Percentiles rank a stretch among this genome's conserved stretches.
Conservation (phyloP, 371 early-diverging fungal genomes). For the Rhizopus sp. region DNA sequence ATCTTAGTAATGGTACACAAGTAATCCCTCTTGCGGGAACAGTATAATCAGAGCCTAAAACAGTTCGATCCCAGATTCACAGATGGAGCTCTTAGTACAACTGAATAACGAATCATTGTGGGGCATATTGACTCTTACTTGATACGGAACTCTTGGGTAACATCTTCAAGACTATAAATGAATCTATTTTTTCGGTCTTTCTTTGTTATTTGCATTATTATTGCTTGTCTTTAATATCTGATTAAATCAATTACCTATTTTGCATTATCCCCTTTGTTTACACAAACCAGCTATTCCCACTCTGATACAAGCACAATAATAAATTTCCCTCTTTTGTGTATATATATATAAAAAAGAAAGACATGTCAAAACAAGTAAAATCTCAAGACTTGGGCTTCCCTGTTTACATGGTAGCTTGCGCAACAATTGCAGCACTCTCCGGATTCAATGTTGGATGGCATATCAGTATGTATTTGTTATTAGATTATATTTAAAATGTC, state of each 20-base stretch:
- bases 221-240: neutral
- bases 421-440: conserved; percentile 39
- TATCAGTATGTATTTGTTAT: conserved; percentile 31
- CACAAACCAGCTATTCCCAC: too few species aligned
- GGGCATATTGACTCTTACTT: conserved; percentile 25
- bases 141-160: conserved; percentile 7
- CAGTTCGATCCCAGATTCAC: too few species aligned
- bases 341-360: neutral
- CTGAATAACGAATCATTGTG: conserved; percentile 21
- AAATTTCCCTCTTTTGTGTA: neutral
- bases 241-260: too few species aligned
- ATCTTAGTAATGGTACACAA: too few species aligned
- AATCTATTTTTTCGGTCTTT: conserved; percentile 8
- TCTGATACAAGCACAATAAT: neutral
- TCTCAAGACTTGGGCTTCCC: conserved; percentile 45
- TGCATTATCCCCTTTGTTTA: too few species aligned
- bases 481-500: neutral
- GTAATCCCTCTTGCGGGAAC: too few species aligned
- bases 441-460: conserved; percentile 52
- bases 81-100: neutral
- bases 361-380: conserved; percentile 20
- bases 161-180: conserved; percentile 8
- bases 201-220: conserved; percentile 13
- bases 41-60: too few species aligned
- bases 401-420: conserved; percentile 39